Evolutionary conservation across 805 yeast genomes (phyloP).

Genomic region (Saturnispora mendoncae): DNA sequence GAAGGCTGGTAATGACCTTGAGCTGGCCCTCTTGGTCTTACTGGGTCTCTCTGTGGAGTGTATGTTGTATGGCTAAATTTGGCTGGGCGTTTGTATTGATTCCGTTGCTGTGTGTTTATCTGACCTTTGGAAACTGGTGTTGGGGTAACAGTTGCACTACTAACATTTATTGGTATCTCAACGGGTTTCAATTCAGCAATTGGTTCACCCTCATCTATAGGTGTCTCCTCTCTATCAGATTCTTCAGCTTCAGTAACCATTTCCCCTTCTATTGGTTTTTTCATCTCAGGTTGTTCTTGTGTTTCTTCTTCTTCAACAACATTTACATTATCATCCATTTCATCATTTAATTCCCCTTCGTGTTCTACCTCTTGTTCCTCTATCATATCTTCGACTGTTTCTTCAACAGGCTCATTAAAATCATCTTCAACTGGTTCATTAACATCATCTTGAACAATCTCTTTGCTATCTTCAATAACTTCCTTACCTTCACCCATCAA

Average conservation of each 20-base stretch:
- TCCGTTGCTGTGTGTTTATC: too few species aligned
- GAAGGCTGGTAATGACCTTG: too few species aligned
- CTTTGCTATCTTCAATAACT: background rate
- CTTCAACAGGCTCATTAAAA: background rate
- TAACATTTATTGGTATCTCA: too few species aligned
- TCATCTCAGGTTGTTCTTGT: background rate
- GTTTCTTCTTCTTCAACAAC: constrained; percentile 1
- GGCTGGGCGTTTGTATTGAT: background rate
- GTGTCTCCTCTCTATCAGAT: too few species aligned
- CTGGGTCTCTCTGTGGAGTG: too few species aligned
- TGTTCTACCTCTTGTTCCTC: background rate
- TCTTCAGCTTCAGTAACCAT: too few species aligned
- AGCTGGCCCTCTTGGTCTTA: constrained; percentile 4
- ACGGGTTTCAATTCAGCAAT: too few species aligned
- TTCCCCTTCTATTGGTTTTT: too few species aligned
- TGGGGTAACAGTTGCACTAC: too few species aligned
- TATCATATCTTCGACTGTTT: background rate
- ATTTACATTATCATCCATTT: background rate
- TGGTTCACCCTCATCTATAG: too few species aligned
- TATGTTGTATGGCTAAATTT: background rate
- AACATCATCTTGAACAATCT: background rate
- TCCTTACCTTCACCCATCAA: background rate
- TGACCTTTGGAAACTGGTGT: too few species aligned
- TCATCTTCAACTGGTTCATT: background rate
- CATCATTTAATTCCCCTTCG: background rate